Percentiles rank a stretch among this genome's conserved stretches.
Conservation (phyloP, 2,329 filamentous ascomycete genomes). For the Fusarium pseudonygamai region DNA sequence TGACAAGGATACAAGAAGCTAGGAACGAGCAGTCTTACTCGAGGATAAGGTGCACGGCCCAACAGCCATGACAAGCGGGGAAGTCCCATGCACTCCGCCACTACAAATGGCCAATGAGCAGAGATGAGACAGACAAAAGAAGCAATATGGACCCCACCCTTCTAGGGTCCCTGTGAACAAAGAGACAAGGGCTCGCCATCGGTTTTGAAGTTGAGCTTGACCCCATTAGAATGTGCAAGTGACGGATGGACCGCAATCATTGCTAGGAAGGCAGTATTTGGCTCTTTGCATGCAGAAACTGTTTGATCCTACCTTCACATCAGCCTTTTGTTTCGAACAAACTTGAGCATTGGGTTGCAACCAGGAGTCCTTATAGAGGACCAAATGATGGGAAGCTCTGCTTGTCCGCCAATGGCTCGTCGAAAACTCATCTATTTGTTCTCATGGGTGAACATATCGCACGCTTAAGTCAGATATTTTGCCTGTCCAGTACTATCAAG, state of each 20-base stretch:
- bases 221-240: not conserved
- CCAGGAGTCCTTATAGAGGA: not conserved
- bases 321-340: conserved; percentile 5
- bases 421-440: not conserved
- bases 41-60: conserved; percentile 13
- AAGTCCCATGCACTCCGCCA: conserved; percentile 23
- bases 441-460: not conserved
- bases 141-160: conserved; percentile 41
- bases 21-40: not conserved
- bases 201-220: not conserved
- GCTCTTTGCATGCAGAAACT: not conserved
- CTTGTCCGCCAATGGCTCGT: not conserved
- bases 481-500: not conserved
- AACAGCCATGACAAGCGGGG: conserved; percentile 18
- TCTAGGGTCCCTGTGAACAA: conserved; percentile 13
- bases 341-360: not conserved
- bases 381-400: conserved; percentile 11
- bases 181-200: conserved; percentile 16
- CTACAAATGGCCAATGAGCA: conserved; percentile 32
- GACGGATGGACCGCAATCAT: not conserved
- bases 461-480: not conserved
- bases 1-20: conserved; percentile 3
- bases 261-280: not conserved
- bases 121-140: conserved; percentile 37
- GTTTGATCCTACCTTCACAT: not conserved